A percentile compares a stretch with the other conserved stretches of the same genome.
Evolutionary conservation across 2,329 filamentous ascomycete genomes (phyloP).

Genomic region (Gyromitra esculenta): DNA sequence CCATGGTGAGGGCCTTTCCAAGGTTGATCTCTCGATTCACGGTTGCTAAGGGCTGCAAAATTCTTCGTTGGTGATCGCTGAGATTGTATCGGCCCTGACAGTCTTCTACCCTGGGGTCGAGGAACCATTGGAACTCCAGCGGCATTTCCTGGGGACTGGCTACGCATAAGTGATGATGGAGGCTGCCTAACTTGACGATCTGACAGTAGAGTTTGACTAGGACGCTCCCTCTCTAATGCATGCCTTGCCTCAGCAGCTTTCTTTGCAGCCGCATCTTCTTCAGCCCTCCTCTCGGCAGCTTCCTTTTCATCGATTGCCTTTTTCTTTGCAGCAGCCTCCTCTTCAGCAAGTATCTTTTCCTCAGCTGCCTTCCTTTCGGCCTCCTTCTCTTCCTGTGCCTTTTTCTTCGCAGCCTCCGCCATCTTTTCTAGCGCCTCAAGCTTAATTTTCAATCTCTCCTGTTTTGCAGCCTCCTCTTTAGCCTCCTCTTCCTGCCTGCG

Average conservation of each 20-base stretch:
- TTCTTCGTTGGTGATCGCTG: conserved; percentile 49
- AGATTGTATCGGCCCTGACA: conserved; percentile 32
- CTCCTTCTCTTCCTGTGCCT: conserved; percentile 59
- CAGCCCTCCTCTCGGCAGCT: conserved; percentile 33
- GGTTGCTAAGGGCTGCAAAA: conserved; percentile 44
- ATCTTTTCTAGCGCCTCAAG: conserved; percentile 74
- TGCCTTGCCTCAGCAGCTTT: conserved; percentile 50
- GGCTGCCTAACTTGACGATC: conserved; percentile 43
- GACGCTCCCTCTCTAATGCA: conserved; percentile 50
- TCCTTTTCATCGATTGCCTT: conserved; percentile 30
- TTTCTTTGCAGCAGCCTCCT: conserved; percentile 37
- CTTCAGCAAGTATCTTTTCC: conserved; percentile 42
- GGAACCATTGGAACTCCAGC: conserved; percentile 21
- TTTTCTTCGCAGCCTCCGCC: conserved; percentile 64
- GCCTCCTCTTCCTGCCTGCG: conserved; percentile 74
- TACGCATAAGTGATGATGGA: conserved; percentile 28
- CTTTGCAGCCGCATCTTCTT: conserved; percentile 28
- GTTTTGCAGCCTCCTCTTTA: conserved; percentile 75
- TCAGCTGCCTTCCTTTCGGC: conserved; percentile 51
- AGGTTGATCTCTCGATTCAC: conserved; percentile 50
- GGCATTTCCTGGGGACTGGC: conserved; percentile 30
- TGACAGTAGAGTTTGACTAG: conserved; percentile 38
- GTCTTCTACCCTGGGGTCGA: conserved; percentile 32
- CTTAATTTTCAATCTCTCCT: conserved; percentile 76
- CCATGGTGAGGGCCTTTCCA: conserved; percentile 43